phyloP scores from a whole-genome alignment of 1,284 basidiomycete genomes.

The Cryptococcus sp. region DNA sequence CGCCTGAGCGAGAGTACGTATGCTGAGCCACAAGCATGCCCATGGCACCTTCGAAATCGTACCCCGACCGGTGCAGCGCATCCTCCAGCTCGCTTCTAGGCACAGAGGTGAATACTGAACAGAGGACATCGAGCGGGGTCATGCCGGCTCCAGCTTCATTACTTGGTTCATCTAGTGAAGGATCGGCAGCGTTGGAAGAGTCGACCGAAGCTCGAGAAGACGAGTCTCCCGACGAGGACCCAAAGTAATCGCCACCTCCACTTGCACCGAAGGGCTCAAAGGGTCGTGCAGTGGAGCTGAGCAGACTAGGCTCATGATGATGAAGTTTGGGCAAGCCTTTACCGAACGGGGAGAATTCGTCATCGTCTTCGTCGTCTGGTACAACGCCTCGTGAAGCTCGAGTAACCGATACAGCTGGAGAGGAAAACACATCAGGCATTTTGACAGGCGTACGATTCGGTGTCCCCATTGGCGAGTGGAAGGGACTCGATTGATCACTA shows the following conservation, averaged over 20 bases:
- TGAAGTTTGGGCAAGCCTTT: constrained; percentile 35
- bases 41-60: constrained; percentile 94
- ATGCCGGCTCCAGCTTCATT: constrained; percentile 65
- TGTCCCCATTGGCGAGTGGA: constrained; percentile 53
- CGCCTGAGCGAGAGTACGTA: constrained; percentile 45
- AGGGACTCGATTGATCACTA: constrained; percentile 65
- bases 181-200: constrained; percentile 36
- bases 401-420: constrained; percentile 24
- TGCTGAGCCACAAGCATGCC: constrained; percentile 79
- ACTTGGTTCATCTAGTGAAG: constrained; percentile 27
- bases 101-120: constrained; percentile 84
- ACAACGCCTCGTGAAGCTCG: constrained; percentile 34
- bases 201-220: constrained; percentile 4
- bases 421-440: constrained; percentile 43
- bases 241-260: constrained; percentile 3
- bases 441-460: constrained; percentile 37
- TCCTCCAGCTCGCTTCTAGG: constrained; percentile 90
- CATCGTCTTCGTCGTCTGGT: constrained; percentile 56
- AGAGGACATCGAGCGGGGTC: constrained; percentile 95
- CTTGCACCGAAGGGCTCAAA: constrained; percentile 40
- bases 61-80: constrained; percentile 80
- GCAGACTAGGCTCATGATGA: constrained; percentile 24
- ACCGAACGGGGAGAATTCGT: constrained; percentile 61
- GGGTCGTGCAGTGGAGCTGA: constrained; percentile 41
- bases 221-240: constrained; percentile 8